phyloP scores from a whole-genome alignment of 192 early-diverging fungal genomes.

The Lunasporangiospora selenospora region DNA sequence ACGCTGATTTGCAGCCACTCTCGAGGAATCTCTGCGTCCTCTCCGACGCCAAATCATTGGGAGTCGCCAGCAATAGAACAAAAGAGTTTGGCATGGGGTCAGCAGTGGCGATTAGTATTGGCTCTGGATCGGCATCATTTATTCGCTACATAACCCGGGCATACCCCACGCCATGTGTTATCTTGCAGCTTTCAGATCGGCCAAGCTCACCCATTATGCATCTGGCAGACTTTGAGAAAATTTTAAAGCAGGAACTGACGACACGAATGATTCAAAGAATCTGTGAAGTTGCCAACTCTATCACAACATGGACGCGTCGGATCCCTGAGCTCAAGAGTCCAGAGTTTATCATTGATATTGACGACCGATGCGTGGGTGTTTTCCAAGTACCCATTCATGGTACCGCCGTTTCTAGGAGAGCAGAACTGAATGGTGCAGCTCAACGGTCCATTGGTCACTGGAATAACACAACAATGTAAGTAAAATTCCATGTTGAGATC shows the following conservation, averaged over 20 bases:
- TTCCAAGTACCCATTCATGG: slow-evolving; percentile 14
- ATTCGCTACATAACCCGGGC: slow-evolving; percentile 35
- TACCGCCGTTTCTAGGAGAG: too few species aligned
- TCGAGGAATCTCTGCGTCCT: too few species aligned
- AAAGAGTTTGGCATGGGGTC: slow-evolving; percentile 38
- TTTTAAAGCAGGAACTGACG: slow-evolving; percentile 29
- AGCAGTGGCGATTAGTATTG: slow-evolving; percentile 20
- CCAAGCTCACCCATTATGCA: slow-evolving; percentile 32
- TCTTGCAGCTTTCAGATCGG: slow-evolving; percentile 32
- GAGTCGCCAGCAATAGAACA: too few species aligned
- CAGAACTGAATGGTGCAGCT: too few species aligned
- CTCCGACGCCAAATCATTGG: too few species aligned
- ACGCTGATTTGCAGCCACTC: too few species aligned
- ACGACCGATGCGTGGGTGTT: slow-evolving; percentile 38
- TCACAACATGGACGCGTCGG: slow-evolving; percentile 10
- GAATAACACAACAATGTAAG: too few species aligned
- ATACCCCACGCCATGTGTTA: slow-evolving; percentile 32
- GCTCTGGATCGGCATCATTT: slow-evolving; percentile 7
- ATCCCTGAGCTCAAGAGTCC: slow-evolving; percentile 12
- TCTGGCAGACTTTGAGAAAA: slow-evolving; percentile 33
- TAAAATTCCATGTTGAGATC: too few species aligned
- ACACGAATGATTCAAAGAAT: slow-evolving; percentile 20
- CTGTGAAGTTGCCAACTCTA: slow-evolving; percentile 33
- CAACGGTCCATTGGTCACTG: too few species aligned
- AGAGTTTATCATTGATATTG: slow-evolving; percentile 39